Base-by-base conservation (phyloP, 2,329 filamentous ascomycete species). In the Trichoderma polysporum region DNA sequence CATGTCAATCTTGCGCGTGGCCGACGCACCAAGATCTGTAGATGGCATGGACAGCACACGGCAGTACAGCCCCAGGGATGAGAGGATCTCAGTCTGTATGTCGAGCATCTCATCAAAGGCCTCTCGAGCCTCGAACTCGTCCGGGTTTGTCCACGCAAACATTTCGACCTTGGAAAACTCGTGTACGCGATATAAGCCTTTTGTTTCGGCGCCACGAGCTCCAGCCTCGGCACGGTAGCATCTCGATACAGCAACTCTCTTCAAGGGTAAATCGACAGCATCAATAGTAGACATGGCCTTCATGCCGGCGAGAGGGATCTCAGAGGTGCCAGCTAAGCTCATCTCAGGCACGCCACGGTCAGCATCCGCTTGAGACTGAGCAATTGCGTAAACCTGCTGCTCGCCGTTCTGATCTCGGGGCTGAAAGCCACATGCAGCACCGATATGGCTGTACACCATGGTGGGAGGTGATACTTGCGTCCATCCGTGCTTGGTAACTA, bases 81-180 rank as follows among this genome's bases (percentile, higher is more conserved):
- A 82, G 13, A 98, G 82, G 65, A 99, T 94, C 75, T 95, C 91
- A 2, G 87, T 91, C 79, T 99, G 95, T 62, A 97, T 90, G 68
- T 88, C 86, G 60, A 97, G 82, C 83, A 99, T 93, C 78, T 97
- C 93, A 59, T 91, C 83, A 77, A 97, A 97, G 13, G 94, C 73
- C 0, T 85, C 81, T 8, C 84, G 80, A 0, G 88, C 81, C 47
- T 78, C 75, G 35, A 74, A 76, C 2, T 73, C 66, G 62, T 87
- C 83, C 1, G 91, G 88, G 33, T 84, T 73, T 4, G 92, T 91
- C 95, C 95, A 99, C 0, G 91, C 93, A 76, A 99, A 98, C 84
- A 99, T 89, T 79, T 99, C 95, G 0, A 99, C 94, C 78, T 99
- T 99, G 31, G 93, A 97, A 79, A 99, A 99, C 79, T 99, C 95